phyloP scores from a whole-genome alignment of 495 filamentous ascomycete species.

The Neurospora sp. region DNA sequence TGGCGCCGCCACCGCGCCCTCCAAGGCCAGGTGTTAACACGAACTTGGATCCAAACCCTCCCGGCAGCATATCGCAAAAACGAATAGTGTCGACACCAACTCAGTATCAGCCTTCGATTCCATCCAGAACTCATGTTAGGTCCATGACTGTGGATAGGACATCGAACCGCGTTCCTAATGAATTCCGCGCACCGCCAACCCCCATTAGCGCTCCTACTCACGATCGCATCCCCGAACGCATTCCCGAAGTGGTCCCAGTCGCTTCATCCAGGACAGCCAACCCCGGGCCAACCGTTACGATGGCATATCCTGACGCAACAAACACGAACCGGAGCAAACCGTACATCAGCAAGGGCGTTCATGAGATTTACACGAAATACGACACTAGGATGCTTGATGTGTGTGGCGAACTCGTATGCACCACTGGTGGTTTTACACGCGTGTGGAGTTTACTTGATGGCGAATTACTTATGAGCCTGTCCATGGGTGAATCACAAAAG shows the following conservation, averaged over 20 bases:
- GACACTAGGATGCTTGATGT: constrained; percentile 79
- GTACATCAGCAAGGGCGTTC: constrained; percentile 53
- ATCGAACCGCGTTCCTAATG: constrained; percentile 24
- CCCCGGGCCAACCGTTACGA: constrained; percentile 10
- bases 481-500: constrained; percentile 70
- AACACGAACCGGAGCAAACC: constrained; percentile 78
- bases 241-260: not conserved
- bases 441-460: constrained; percentile 81
- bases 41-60: constrained; percentile 19
- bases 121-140: constrained; percentile 34
- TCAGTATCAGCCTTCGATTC: constrained; percentile 31
- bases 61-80: constrained; percentile 30
- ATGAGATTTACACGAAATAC: constrained; percentile 72
- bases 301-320: constrained; percentile 72
- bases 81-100: constrained; percentile 39
- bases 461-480: constrained; percentile 66
- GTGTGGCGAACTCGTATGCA: constrained; percentile 80
- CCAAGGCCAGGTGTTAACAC: constrained; percentile 31
- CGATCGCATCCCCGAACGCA: constrained; percentile 18
- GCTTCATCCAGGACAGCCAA: constrained; percentile 10
- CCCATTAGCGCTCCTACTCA: constrained; percentile 15
- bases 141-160: constrained; percentile 40
- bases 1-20: constrained; percentile 38
- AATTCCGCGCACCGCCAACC: constrained; percentile 23
- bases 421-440: constrained; percentile 70